A percentile compares a stretch with the other conserved stretches of the same genome.
These are phyloP conservation scores for Syzygium syzygioides DNA, from an alignment of 441 rosid species.

Conservation along the genomic window DNA sequence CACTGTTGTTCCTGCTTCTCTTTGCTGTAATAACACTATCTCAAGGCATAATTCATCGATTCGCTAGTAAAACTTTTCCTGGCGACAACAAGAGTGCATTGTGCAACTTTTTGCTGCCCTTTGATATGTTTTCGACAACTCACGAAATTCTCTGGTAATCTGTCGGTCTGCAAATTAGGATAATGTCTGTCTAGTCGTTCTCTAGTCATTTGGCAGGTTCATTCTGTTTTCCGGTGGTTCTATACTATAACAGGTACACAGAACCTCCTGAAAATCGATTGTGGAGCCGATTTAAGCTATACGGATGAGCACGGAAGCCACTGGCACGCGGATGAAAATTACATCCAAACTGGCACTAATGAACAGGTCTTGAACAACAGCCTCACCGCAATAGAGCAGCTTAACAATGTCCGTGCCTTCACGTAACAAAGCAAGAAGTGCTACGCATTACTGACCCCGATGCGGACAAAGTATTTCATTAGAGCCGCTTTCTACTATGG, in stretches of 20 bases:
- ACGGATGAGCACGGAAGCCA: neutral
- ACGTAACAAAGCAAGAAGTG: slow-evolving; percentile 15
- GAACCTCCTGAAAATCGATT: slow-evolving; percentile 6
- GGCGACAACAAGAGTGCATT: neutral
- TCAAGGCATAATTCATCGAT: neutral
- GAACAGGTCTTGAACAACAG: neutral
- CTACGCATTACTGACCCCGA: neutral
- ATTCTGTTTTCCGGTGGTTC: neutral
- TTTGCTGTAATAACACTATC: neutral
- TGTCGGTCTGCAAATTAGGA: neutral
- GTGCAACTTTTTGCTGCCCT: neutral
- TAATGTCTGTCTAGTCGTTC: neutral
- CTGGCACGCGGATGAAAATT: slow-evolving; percentile 5
- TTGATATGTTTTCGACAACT: neutral
- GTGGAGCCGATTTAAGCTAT: neutral
- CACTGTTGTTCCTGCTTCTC: neutral
- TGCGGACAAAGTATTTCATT: slow-evolving; percentile 4
- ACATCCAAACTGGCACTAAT: slow-evolving; percentile 11
- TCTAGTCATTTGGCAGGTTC: neutral
- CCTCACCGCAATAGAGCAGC: neutral
- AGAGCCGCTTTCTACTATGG: slow-evolving; percentile 23
- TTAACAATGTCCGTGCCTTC: slow-evolving; percentile 18
- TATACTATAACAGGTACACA: neutral
- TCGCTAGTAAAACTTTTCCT: neutral
- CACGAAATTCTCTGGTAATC: neutral